Base-by-base conservation (phyloP, 345 rosid species). In the Salix udensis region DNA sequence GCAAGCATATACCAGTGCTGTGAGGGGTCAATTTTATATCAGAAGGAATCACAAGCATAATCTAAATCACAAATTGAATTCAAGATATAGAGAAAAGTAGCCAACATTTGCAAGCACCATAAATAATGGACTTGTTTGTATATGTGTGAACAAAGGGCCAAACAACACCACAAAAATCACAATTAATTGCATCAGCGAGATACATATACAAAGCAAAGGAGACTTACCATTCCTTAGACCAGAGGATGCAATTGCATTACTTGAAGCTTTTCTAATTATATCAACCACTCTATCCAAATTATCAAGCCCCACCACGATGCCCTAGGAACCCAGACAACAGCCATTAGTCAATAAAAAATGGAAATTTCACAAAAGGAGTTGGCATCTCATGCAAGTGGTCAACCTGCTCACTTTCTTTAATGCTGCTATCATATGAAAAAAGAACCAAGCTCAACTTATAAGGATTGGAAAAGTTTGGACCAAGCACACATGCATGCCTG, bases 291-390 rank as follows among this genome's bases (percentile, higher is more conserved):
- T 83, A 79, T 93, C 96, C 83, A 91, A 75, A 81, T 91, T 93
- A 81, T 93, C 93, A 67, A 95, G 98, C 64, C 92, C 98, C 69
- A 82, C 83, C 79, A 88, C 86, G 82, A 95, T 89, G 71, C 98
- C 98, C 98, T 95, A 72, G 21, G 60, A 18, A 53, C 40, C 80
- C 37, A 78, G 16, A 55, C 34, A 79, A 66, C 71, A 75, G 61
- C 55, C 4, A 55, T 21, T 68, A 34, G 55, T 16, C 37, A 53
- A 55, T 34, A 4, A n/a, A n/a, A 68, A n/a, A 55, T 13, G 71
- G 66, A 18, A 68, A 48, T 19, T 13, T 31, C 65, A 71, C 9
- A 14, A 37, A 68, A 12, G 2, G 13, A 31, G 11, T 19, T 4
- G 52, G 16, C 70, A 65, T 65, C 61, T 72, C 50, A 8, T 14